phyloP scores from a whole-genome alignment of 2,329 filamentous ascomycete species.

The Didymella keratinophila region DNA sequence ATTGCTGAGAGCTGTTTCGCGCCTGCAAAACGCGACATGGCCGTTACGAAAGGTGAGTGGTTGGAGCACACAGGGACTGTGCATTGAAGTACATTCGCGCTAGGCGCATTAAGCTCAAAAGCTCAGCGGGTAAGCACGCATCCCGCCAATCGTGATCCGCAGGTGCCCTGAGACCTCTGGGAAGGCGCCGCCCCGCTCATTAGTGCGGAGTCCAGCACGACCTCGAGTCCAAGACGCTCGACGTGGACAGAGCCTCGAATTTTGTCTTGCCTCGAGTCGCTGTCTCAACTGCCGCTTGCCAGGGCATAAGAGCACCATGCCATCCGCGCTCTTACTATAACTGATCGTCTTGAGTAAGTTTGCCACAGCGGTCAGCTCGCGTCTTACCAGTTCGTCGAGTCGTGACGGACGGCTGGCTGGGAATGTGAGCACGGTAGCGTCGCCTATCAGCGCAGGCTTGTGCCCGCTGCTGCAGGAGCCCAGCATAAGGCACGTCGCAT shows the following conservation, averaged over 20 bases:
- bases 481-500: conserved; percentile 26
- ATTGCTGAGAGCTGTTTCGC: conserved; percentile 42
- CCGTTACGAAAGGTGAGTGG: conserved; percentile 38
- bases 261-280: conserved; percentile 9
- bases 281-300: conserved; percentile 15
- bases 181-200: conserved; percentile 32
- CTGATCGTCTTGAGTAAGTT: conserved; percentile 20
- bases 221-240: conserved; percentile 30
- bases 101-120: conserved; percentile 28
- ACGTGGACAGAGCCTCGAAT: conserved; percentile 14
- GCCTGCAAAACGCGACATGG: conserved; percentile 40
- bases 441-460: conserved; percentile 24
- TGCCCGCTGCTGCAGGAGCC: conserved; percentile 24
- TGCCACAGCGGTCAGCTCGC: conserved; percentile 21
- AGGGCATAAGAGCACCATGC: conserved; percentile 23
- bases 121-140: conserved; percentile 29
- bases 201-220: conserved; percentile 21
- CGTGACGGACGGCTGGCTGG: conserved; percentile 25
- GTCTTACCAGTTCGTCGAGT: conserved; percentile 24
- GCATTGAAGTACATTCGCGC: conserved; percentile 30
- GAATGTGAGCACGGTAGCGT: conserved; percentile 19
- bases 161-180: conserved; percentile 22
- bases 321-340: conserved; percentile 20
- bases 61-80: conserved; percentile 28
- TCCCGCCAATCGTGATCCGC: conserved; percentile 30